Percentiles rank a stretch among this genome's conserved stretches.
These are phyloP conservation scores for Starmerella geochares DNA, from an alignment of 805 yeast genomes.

Conservation along the genomic window DNA sequence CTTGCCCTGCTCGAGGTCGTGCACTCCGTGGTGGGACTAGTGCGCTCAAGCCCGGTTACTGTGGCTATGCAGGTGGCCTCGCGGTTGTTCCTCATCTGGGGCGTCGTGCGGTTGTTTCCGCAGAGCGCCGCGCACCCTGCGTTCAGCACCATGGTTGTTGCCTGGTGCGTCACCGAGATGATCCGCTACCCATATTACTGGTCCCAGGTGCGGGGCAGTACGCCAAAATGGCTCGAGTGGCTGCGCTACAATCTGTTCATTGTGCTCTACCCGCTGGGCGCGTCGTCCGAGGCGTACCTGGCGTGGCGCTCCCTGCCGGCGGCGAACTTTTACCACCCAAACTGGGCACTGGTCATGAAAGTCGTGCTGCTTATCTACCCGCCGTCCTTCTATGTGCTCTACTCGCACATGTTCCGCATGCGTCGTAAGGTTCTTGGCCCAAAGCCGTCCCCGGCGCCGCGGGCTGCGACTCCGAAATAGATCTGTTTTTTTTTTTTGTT, in stretches of 20 bases:
- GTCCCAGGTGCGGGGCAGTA: slow-evolving; percentile 48
- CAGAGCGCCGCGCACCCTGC: slow-evolving; percentile 45
- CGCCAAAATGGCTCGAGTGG: slow-evolving; percentile 52
- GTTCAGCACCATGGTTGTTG: slow-evolving; percentile 57
- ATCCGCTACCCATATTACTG: slow-evolving; percentile 76
- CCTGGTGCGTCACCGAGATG: slow-evolving; percentile 94
- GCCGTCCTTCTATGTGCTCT: slow-evolving; percentile 80
- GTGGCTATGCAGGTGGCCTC: slow-evolving; percentile 83
- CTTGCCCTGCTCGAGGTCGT: slow-evolving; percentile 70
- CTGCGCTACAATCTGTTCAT: slow-evolving; percentile 75
- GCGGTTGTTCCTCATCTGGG: slow-evolving; percentile 70
- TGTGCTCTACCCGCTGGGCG: slow-evolving; percentile 83
- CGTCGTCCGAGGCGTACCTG: slow-evolving; percentile 68
- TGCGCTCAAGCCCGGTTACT: slow-evolving; percentile 73
- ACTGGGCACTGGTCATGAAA: slow-evolving; percentile 48
- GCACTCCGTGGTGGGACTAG: slow-evolving; percentile 70
- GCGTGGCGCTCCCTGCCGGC: slow-evolving; percentile 59
- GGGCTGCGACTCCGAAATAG: neutral
- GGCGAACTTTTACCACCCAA: slow-evolving; percentile 40
- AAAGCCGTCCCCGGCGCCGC: slow-evolving; percentile 18
- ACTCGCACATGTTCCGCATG: slow-evolving; percentile 80
- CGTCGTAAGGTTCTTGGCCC: slow-evolving; percentile 53
- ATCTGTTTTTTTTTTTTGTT: no score
- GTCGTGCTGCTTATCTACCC: slow-evolving; percentile 55
- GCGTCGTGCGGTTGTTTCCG: slow-evolving; percentile 70